These are phyloP conservation scores for Pythium phragmitis DNA, from an alignment of 352 stramenopile genomes.

Conservation along the genomic window DNA sequence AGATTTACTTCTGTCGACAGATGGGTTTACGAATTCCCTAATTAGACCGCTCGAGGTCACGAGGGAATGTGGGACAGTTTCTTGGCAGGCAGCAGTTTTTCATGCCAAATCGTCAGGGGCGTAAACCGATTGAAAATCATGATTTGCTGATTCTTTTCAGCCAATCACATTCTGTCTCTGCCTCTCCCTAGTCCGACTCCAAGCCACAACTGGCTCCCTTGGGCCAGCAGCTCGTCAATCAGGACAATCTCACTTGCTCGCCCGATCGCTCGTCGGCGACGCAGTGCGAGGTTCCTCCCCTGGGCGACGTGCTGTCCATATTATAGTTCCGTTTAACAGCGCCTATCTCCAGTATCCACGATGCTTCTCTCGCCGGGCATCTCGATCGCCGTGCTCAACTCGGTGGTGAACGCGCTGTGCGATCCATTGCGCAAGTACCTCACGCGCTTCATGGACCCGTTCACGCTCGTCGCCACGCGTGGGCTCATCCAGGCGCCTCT, in stretches of 20 bases:
- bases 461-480: conserved; percentile 67
- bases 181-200: conserved; percentile 14
- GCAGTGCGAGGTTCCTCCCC: too few relatives aligned
- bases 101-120: neutral
- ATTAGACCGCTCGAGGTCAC: too few relatives aligned
- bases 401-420: conserved; percentile 73
- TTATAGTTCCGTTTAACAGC: neutral
- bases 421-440: conserved; percentile 85
- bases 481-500: conserved; percentile 71
- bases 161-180: conserved; percentile 13
- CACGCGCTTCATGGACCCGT: conserved; percentile 82
- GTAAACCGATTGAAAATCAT: conserved; percentile 6
- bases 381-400: conserved; percentile 79
- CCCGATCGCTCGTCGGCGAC: too few relatives aligned
- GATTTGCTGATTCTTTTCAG: neutral
- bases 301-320: neutral
- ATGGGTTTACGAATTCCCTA: too few relatives aligned
- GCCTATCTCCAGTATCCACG: neutral
- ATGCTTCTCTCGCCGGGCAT: conserved; percentile 71
- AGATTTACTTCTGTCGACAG: too few relatives aligned
- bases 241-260: too few relatives aligned
- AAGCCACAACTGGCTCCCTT: conserved; percentile 17
- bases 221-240: neutral
- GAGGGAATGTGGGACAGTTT: too few relatives aligned
- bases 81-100: neutral